These are phyloP conservation scores for Lasiodiplodia hormozganensis DNA, from an alignment of 2,329 filamentous ascomycete species.

Conservation along the genomic window DNA sequence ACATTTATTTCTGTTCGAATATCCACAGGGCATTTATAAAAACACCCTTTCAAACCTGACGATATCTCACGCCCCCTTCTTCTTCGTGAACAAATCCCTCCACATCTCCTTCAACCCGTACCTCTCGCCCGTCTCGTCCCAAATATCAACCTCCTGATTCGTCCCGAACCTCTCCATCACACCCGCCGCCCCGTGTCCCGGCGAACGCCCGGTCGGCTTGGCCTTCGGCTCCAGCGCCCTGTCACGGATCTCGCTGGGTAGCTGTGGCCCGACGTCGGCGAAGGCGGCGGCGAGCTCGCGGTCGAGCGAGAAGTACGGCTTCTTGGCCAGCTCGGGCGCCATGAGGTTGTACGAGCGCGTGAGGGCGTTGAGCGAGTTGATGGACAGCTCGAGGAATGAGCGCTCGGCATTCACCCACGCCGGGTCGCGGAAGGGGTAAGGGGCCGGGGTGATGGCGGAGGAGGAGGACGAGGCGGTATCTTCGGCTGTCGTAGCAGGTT, in stretches of 20 bases:
- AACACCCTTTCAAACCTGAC: neutral
- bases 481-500: constrained; percentile 9
- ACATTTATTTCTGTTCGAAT: no score
- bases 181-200: constrained; percentile 54
- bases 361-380: constrained; percentile 79
- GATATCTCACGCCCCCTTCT: neutral
- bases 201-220: constrained; percentile 36
- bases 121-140: constrained; percentile 75
- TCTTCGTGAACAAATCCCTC: constrained; percentile 72
- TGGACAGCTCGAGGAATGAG: constrained; percentile 76
- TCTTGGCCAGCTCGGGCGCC: constrained; percentile 90
- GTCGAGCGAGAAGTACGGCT: constrained; percentile 85
- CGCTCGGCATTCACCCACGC: constrained; percentile 76
- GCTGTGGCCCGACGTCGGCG: constrained; percentile 79
- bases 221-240: constrained; percentile 61
- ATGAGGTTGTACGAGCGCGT: constrained; percentile 93
- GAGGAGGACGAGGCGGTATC: constrained; percentile 32
- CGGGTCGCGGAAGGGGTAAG: constrained; percentile 75
- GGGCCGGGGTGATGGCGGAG: constrained; percentile 42
- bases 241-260: constrained; percentile 75
- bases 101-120: constrained; percentile 93
- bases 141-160: constrained; percentile 63
- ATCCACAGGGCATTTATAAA: neutral
- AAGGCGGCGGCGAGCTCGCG: constrained; percentile 83
- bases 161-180: constrained; percentile 67